A percentile compares a stretch with the other conserved stretches of the same genome.
Evolutionary conservation across 768 basidiomycete species (phyloP).

Genomic region (Lactarius quietus): DNA sequence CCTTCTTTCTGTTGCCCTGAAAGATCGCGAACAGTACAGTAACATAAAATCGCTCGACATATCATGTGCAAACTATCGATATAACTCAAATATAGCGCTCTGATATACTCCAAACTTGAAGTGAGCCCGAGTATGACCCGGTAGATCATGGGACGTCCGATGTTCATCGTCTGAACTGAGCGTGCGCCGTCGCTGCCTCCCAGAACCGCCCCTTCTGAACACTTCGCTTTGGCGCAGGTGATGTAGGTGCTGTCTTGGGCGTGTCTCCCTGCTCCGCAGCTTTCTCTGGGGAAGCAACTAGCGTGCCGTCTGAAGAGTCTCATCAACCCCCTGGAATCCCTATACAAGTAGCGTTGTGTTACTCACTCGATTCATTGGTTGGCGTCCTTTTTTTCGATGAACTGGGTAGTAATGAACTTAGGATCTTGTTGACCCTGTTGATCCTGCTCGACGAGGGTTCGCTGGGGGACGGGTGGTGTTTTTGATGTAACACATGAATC

Average conservation of each 20-base stretch:
- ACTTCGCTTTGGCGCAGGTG: neutral
- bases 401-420: neutral
- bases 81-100: neutral
- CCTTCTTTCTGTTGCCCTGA: too few species aligned
- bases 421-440: neutral
- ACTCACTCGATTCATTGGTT: conserved; percentile 4
- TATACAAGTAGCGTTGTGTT: neutral
- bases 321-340: neutral
- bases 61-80: neutral
- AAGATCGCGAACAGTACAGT: too few species aligned
- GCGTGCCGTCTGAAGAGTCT: neutral
- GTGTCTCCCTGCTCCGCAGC: neutral
- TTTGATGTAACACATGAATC: neutral
- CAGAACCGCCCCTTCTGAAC: neutral
- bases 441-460: neutral
- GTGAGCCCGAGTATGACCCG: neutral
- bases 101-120: neutral
- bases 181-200: neutral
- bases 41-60: too few species aligned
- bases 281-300: neutral
- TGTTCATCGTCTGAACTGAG: neutral
- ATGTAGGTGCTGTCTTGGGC: neutral
- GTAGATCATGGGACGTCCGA: neutral
- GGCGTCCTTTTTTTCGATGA: neutral
- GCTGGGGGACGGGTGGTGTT: too few species aligned